Conservation (phyloP, 768 basidiomycete species). For the Gloeopeniophorella convolvens region DNA sequence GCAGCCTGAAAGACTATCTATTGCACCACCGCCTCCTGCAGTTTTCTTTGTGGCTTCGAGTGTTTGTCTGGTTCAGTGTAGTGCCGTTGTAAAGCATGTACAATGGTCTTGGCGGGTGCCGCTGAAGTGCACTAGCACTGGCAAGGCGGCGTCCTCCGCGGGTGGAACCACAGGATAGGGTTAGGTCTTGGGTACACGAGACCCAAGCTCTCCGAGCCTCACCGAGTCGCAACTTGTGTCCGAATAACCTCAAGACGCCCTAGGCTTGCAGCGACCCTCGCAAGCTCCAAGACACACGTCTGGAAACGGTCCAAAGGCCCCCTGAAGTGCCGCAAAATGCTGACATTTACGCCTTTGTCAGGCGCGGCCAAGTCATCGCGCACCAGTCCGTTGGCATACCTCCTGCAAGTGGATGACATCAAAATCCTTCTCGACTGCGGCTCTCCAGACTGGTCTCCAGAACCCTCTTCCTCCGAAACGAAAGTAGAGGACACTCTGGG, state of each 20-base stretch:
- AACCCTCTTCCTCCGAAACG: conserved; percentile 29
- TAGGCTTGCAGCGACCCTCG: conserved; percentile 92
- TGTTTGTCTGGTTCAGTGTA: too few species aligned
- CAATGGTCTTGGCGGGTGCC: too few species aligned
- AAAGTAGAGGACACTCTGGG: conserved; percentile 30
- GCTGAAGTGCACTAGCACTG: too few species aligned
- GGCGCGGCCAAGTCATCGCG: conserved; percentile 68
- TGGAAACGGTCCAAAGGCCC: conserved; percentile 30
- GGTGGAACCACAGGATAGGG: conserved; percentile 94
- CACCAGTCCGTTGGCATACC: conserved; percentile 67
- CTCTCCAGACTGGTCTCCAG: conserved; percentile 78
- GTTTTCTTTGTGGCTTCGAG: too few species aligned
- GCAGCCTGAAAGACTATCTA: too few species aligned
- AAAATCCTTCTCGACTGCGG: conserved; percentile 93
- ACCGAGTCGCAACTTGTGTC: too few species aligned
- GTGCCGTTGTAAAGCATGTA: too few species aligned
- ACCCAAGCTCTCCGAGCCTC: too few species aligned
- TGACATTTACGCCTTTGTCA: conserved; percentile 89
- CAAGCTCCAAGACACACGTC: conserved; percentile 87
- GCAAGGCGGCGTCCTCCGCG: too few species aligned
- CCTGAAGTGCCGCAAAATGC: conserved; percentile 47
- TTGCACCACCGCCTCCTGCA: too few species aligned
- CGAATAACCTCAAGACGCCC: too few species aligned
- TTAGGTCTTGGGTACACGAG: too few species aligned
- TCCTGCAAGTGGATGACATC: conserved; percentile 92